A percentile compares a stretch with the other conserved stretches of the same genome.
phyloP scores from a whole-genome alignment of 1,139 yeast genomes.

The Debaryomycetaceae sp. region DNA sequence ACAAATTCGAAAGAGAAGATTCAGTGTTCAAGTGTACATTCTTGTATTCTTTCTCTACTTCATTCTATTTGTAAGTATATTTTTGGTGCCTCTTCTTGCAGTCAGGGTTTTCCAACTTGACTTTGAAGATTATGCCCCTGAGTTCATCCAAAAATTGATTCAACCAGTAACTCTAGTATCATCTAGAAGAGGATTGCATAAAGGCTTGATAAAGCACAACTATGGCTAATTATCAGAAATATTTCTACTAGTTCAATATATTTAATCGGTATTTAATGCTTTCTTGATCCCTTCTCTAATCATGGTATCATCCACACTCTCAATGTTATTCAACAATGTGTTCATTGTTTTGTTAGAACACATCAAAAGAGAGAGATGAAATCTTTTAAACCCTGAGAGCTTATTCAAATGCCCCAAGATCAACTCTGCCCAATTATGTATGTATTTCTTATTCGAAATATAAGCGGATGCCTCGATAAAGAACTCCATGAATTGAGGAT shows the following conservation, averaged over 20 bases:
- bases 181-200: conserved; percentile 37
- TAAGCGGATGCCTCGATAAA: conserved; percentile 43
- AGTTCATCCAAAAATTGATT: conserved; percentile 24
- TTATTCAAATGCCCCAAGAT: conserved; percentile 14
- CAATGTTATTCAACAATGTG: conserved; percentile 2
- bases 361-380: conserved; percentile 19
- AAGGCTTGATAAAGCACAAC: conserved; percentile 5
- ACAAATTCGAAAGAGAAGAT: conserved; percentile 24
- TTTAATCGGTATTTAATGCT: not conserved
- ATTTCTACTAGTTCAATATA: not conserved
- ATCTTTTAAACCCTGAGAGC: conserved; percentile 24
- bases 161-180: conserved; percentile 37
- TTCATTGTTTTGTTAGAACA: conserved; percentile 9
- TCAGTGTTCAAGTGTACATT: conserved; percentile 32
- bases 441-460: conserved; percentile 12
- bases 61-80: conserved; percentile 28
- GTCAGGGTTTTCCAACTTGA: conserved; percentile 31
- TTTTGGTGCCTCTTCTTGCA: conserved; percentile 41
- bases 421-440: conserved; percentile 16
- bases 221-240: not conserved
- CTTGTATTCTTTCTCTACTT: conserved; percentile 39
- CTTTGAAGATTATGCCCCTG: conserved; percentile 36
- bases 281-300: conserved; percentile 4
- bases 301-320: not conserved
- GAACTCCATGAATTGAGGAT: conserved; percentile 52